Base-by-base conservation (phyloP, 106 monocot genomes). In the Cymbidium sinense region DNA sequence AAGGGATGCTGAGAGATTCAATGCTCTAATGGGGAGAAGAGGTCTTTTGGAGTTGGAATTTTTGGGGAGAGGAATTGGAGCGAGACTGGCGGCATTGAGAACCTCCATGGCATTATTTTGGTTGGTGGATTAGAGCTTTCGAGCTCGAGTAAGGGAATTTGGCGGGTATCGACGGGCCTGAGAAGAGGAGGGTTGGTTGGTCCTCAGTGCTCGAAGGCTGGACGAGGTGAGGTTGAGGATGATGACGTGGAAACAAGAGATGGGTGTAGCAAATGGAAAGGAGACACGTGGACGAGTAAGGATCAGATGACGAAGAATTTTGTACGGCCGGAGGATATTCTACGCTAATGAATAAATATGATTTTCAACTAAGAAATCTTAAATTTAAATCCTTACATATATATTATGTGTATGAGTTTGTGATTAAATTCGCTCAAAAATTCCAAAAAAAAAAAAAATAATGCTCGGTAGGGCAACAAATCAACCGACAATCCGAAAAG, bases 21-120 rank as follows among this genome's bases (percentile, higher is more conserved):
- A 78, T 10, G 41, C 64, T 61, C 75, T 84, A 74, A 85, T 64
- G 23, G 83, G 83, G 72, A 83, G 28, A 39, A 78, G 70, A 50
- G 76, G 62, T 52, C 72, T 86, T 43, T 64, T 91, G 58, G 78
- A 51, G 71, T 21, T 2, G 50, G 69, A 12, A 70, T 44, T 36
- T 77, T 79, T 87, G 75, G 83, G 83, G 72, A 88, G 83, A 20
- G 88, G 76, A 73, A 84, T 25, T 37, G 92, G 86, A 1, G 82
- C 67, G 7, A 89, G 41, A 1, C 83, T 81, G 50, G 95, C 83
- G 27, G 85, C 89, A 64, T 83, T 91, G 83, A 92, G 87, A 78
- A 94, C 94, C 78, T 90, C 83, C 98, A 98, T 98, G 77, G 90
- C 86, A 86, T 86, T 79, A 81, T 85, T 80, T 34, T 76, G 23